A percentile compares a stretch with the other conserved stretches of the same genome.
phyloP scores from a whole-genome alignment of 345 rosid genomes.

The Mangifera indica region DNA sequence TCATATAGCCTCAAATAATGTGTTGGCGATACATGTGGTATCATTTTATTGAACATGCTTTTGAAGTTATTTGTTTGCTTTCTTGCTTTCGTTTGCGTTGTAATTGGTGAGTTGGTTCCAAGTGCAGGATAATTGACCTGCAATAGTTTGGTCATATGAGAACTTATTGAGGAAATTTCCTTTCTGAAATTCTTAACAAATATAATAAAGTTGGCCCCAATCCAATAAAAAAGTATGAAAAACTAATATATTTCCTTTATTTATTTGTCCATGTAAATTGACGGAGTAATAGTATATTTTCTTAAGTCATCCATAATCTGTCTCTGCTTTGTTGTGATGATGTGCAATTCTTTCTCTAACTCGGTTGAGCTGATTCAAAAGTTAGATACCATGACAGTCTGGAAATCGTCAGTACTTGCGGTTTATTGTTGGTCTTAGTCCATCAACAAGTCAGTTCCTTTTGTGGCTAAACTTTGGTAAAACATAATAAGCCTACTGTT shows the following conservation, averaged over 20 bases:
- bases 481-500: not conserved
- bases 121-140: not conserved
- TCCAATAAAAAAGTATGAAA: too few species aligned
- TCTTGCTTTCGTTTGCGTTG: not conserved
- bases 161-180: not conserved
- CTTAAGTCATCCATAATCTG: not conserved
- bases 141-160: not conserved
- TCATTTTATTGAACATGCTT: not conserved
- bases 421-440: not conserved
- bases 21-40: not conserved
- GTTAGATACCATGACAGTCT: not conserved
- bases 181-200: too few species aligned
- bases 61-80: conserved; percentile 3
- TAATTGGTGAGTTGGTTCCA: not conserved
- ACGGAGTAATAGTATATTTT: too few species aligned
- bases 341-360: not conserved
- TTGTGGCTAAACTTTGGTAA: not conserved
- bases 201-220: too few species aligned
- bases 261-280: too few species aligned
- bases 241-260: too few species aligned
- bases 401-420: not conserved
- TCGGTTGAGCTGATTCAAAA: not conserved
- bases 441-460: not conserved
- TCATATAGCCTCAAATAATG: not conserved
- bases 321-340: not conserved